Conservation (phyloP, 768 basidiomycete genomes). For the Phlebiopsis flavidoalba region DNA sequence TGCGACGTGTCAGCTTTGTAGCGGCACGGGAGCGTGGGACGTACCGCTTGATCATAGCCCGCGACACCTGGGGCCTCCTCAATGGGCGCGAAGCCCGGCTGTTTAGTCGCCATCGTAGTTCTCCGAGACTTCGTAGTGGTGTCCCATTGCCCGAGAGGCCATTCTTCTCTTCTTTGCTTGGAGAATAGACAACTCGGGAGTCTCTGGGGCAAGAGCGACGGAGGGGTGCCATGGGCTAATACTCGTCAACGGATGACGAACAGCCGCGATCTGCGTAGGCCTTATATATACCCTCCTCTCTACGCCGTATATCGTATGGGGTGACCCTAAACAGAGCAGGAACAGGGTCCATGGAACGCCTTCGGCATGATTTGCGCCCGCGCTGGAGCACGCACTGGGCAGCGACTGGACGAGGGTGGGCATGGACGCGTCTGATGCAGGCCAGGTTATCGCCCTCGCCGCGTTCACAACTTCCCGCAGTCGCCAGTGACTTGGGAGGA, state of each 20-base stretch:
- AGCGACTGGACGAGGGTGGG: too few species aligned
- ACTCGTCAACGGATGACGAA: not conserved
- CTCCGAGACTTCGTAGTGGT: constrained; percentile 36
- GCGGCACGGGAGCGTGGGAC: not conserved
- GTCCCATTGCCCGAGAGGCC: constrained; percentile 12
- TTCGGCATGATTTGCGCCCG: not conserved
- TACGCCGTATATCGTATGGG: not conserved
- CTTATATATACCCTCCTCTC: constrained; percentile 2
- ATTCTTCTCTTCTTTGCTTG: constrained; percentile 25
- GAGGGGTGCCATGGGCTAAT: constrained; percentile 33
- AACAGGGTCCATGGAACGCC: not conserved
- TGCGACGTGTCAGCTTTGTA: not conserved
- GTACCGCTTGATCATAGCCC: constrained; percentile 69
- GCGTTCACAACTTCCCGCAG: not conserved
- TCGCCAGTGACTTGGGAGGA: not conserved
- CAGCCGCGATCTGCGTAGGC: not conserved
- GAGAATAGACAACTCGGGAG: constrained; percentile 18
- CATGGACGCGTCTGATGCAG: not conserved
- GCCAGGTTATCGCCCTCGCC: not conserved
- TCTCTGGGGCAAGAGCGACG: constrained; percentile 25
- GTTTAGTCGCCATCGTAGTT: constrained; percentile 62
- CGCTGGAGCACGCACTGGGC: not conserved
- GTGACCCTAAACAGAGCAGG: not conserved
- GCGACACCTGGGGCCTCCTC: constrained; percentile 71
- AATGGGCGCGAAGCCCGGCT: constrained; percentile 67